Evolutionary conservation across 2,329 filamentous ascomycete species (phyloP), one percentile per base, ranked within the genome.

Genomic region (Scleromitrula shiraiana): DNA sequence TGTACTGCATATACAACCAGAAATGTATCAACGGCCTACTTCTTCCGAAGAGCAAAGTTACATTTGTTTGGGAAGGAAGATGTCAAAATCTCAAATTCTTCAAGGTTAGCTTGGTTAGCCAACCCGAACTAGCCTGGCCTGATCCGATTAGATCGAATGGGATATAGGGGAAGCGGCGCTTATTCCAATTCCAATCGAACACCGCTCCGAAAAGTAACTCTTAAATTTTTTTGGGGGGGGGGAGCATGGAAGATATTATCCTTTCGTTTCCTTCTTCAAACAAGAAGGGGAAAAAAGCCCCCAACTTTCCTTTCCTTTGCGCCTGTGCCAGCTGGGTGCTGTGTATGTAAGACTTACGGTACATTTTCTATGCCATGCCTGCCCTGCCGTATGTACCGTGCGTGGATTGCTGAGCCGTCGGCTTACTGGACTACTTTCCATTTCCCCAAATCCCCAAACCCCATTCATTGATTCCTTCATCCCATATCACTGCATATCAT

Each of bases 401-500:
- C n/a, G n/a, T n/a, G n/a, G n/a, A 9, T 17, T 36, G 24, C 39
- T 32, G 30, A 23, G 15, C 23, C 38, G 39, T 29, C 19, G 40
- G 19, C 46, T 36, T 46, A 36, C 44, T n/a, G 10, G 3, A 37
- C 36, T n/a, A 19, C 17, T 12, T 37, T 27, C 10, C 32, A 5
- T 6, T 39, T 8, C 26, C 32, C 17, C 26, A 24, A 41, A 29
- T 41, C 26, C 40, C 29, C 19, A 32, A 15, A 9, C 40, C 32
- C 4, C 29, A 43, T 24, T 24, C 3, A 14, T 41, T 27, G 17
- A 20, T 22, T 19, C 7, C 33, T n/a, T 41, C 9, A 33, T 10
- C 29, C 20, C 27, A 41, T 7, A 48, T 29, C 22, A 43, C 40
- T 32, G 23, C 46, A 48, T 43, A 48, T 48, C 46, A 48, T 43